Conservation (phyloP, 805 yeast species). For the Lachancea sp. region DNA sequence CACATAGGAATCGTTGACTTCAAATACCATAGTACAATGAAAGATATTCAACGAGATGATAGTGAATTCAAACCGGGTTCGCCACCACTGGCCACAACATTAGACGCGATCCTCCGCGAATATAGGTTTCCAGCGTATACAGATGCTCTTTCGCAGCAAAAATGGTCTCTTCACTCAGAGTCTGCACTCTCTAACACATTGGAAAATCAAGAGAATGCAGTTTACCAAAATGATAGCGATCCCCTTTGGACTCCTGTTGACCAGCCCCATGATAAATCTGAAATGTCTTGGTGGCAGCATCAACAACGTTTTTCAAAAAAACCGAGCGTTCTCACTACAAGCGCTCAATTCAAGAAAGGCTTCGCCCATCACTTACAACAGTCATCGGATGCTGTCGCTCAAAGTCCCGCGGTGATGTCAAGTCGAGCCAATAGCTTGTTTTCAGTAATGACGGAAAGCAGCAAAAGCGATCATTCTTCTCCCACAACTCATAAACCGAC, state of each 20-base stretch:
- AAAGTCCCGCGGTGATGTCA: neutral
- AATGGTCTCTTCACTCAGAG: neutral
- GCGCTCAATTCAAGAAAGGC: neutral
- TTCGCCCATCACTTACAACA: neutral
- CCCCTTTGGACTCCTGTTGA: neutral
- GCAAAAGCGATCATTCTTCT: neutral
- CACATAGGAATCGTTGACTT: too few relatives aligned
- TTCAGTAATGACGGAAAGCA: neutral
- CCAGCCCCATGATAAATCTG: neutral
- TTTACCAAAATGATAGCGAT: neutral
- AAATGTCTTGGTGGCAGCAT: too few relatives aligned
- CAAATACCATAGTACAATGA: too few relatives aligned
- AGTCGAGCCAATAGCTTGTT: neutral
- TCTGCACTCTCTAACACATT: neutral
- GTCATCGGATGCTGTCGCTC: neutral
- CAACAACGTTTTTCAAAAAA: neutral
- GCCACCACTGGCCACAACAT: neutral
- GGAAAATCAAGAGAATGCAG: neutral
- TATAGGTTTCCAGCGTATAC: neutral
- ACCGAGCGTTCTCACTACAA: neutral
- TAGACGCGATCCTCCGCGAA: neutral
- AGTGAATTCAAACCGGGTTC: too few relatives aligned
- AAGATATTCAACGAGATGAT: too few relatives aligned
- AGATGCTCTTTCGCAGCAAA: neutral
- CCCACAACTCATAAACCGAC: neutral